Evolutionary conservation across 768 basidiomycete species (phyloP), one percentile per base, ranked within the genome.

Genomic region (Kwoniella heveanensis): DNA sequence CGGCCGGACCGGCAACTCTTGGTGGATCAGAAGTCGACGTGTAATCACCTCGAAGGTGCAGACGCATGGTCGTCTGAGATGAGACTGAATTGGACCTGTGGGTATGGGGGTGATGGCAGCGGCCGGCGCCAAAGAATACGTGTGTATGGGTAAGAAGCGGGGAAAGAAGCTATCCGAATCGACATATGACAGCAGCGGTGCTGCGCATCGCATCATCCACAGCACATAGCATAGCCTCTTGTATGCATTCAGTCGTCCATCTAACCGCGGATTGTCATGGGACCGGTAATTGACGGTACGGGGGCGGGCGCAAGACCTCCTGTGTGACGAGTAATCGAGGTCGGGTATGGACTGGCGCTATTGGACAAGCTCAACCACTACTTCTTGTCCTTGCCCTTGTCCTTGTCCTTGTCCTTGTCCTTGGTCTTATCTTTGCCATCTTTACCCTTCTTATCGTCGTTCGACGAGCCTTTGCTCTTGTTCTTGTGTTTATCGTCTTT

Each of bases 1-100:
- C 67, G 17, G 58, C 65, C 29, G 70, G 67, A 30, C 57, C 66
- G 13, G 64, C 61, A 26, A 60, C 27, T 44, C 39, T 44, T 44
- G 39, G 15, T 44, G 39, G 39, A n/a, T n/a, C n/a, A n/a, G n/a
- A n/a, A 10, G 39, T 44, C 4, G 39, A 44, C 5, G 32, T 32
- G 32, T 32, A 32, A 32, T 32, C n/a, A n/a, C n/a, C n/a, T n/a
- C n/a, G n/a, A n/a, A n/a, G n/a, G n/a, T n/a, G n/a, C n/a, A n/a
- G n/a, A n/a, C n/a, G n/a, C n/a, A n/a, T n/a, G n/a, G n/a, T n/a
- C n/a, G n/a, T n/a, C n/a, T n/a, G n/a, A n/a, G n/a, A n/a, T n/a
- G n/a, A n/a, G n/a, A n/a, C n/a, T n/a, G n/a, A n/a, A n/a, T n/a
- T n/a, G n/a, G n/a, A n/a, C n/a, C n/a, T n/a, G n/a, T n/a, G n/a